phyloP scores from a whole-genome alignment of 192 early-diverging fungal genomes.

The Gonapodya prolifera region DNA sequence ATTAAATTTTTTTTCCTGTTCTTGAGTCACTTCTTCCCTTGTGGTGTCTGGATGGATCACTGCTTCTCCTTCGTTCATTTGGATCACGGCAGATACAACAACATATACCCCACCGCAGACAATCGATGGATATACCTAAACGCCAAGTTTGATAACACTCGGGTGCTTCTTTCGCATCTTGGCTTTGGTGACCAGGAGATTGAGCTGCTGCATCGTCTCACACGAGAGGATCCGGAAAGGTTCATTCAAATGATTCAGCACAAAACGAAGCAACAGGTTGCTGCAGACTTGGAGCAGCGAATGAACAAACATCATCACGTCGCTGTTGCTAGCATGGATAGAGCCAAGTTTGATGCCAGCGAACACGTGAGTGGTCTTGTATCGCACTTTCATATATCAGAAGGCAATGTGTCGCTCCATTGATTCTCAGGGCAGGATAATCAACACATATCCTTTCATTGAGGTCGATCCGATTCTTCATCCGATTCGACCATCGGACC shows the following conservation, averaged over 20 bases:
- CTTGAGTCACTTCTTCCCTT: background rate
- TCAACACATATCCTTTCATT: background rate
- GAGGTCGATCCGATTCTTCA: background rate
- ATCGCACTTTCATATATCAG: background rate
- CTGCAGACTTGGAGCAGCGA: background rate
- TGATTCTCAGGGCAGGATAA: background rate
- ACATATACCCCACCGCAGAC: conserved; percentile 1
- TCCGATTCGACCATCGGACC: background rate
- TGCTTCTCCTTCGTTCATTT: background rate
- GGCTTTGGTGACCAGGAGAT: background rate
- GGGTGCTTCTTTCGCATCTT: background rate
- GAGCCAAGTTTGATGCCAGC: background rate
- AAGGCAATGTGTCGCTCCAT: background rate
- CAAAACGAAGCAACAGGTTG: background rate
- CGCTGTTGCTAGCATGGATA: conserved; percentile 2
- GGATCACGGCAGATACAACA: background rate
- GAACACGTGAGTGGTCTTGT: background rate
- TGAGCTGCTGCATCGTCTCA: background rate
- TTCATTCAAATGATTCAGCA: background rate
- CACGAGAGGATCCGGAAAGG: background rate
- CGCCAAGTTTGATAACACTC: conserved; percentile 3
- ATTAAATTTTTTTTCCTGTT: background rate
- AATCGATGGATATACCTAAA: conserved; percentile 1
- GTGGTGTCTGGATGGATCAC: background rate
- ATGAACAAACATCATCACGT: conserved; percentile 1